Evolutionary conservation across 2,329 filamentous ascomycete genomes (phyloP), one percentile per base, ranked within the genome.

Genomic region (Ceratocystis huliohia): DNA sequence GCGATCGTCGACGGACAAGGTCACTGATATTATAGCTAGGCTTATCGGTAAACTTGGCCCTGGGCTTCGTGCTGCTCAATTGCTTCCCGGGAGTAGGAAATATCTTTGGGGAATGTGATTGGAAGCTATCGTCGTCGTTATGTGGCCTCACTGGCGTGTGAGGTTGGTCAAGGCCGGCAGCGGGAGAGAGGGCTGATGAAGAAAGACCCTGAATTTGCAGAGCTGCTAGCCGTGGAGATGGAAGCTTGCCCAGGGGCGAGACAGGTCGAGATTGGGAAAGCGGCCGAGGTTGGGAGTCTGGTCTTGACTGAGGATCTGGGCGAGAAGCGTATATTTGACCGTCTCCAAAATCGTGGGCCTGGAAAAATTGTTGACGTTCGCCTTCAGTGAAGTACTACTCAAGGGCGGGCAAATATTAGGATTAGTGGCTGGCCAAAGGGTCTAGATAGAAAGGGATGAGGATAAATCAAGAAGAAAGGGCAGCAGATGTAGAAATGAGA

Each of bases 1-100:
- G 73, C 59, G 73, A 71, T 59, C 74, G 75, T 30, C 72, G 71
- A 66, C 72, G 71, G 56, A 72, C 73, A 70, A 70, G 73, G 66
- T 71, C 72, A 69, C 69, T 69, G 70, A 70, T 70, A 61, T 71
- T 70, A 15, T 77, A 75, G 7, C 30, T 30, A 5, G 30, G 28
- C 17, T 25, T n/a, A 10, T 41, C 44, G 6, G 56, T 25, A 22
- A 30, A 44, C 20, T 57, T 65, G 33, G 33, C 22, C 22, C 28
- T 25, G 30, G 45, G 48, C 17, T 41, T 37, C 10, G n/a, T 59
- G 53, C 15, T 63, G 45, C 33, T 46, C n/a, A 68, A 33, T 5
- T 63, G 50, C 20, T 62, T 62, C 17, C 65, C 62, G 0, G 65
- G 65, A 17, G 65, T 68, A n/a, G 65, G 62, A 22, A 71, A 67